Percentiles rank a stretch among this genome's conserved stretches.
These are phyloP conservation scores for Vitis hybrid DNA, from an alignment of 177 flowering plant species.

Conservation along the genomic window DNA sequence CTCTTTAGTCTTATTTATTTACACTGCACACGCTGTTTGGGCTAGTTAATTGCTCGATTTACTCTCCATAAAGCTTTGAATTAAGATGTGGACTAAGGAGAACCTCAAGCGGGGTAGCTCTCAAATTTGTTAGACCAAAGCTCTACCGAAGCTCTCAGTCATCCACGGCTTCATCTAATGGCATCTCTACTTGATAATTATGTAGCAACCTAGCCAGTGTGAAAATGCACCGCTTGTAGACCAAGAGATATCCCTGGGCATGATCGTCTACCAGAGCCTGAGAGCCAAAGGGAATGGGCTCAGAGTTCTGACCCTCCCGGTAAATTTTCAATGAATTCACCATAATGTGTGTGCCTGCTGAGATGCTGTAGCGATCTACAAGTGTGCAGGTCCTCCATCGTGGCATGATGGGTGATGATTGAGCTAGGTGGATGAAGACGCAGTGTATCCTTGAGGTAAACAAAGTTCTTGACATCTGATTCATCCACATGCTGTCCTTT, in stretches of 20 bases:
- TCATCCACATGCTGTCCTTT: conserved; percentile 9
- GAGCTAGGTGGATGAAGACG: conserved; percentile 18
- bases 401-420: background rate
- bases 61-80: background rate
- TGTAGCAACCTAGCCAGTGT: conserved; percentile 6
- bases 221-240: background rate
- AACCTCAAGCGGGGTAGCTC: conserved; percentile 25
- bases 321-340: conserved; percentile 10
- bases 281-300: conserved; percentile 10
- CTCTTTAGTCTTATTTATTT: background rate
- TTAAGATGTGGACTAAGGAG: conserved; percentile 13
- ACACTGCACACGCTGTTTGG: background rate
- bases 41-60: too few species aligned
- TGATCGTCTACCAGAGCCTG: background rate
- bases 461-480: conserved; percentile 1
- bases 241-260: conserved; percentile 13
- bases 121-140: conserved; percentile 17
- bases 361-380: background rate
- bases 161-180: conserved; percentile 10
- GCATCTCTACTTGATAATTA: conserved; percentile 7
- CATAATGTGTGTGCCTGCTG: conserved; percentile 4
- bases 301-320: conserved; percentile 3
- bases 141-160: conserved; percentile 24
- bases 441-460: conserved; percentile 19
- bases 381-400: conserved; percentile 11